Conservation (phyloP, 1,284 basidiomycete species). For the Porodaedalea pini region DNA sequence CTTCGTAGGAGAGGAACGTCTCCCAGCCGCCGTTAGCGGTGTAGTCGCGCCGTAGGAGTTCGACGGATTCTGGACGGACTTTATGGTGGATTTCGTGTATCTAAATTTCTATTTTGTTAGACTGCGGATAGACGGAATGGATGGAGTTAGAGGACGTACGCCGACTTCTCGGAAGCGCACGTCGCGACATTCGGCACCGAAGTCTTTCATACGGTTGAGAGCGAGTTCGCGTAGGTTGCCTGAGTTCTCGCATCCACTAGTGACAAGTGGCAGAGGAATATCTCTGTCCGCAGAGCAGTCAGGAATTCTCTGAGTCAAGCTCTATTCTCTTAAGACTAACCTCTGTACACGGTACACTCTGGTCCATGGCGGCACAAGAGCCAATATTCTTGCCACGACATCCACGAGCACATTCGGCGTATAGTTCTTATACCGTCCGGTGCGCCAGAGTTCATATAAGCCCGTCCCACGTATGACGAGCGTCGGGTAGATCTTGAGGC, state of each 20-base stretch:
- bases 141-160: constrained; percentile 46
- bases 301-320: constrained; percentile 17
- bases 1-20: constrained; percentile 98
- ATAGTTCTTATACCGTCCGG: constrained; percentile 98
- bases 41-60: constrained; percentile 96
- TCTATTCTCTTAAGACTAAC: constrained; percentile 37
- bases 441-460: constrained; percentile 94
- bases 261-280: constrained; percentile 92
- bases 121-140: neutral
- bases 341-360: constrained; percentile 96
- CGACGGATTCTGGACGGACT: constrained; percentile 92
- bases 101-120: constrained; percentile 36
- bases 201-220: constrained; percentile 97
- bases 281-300: constrained; percentile 53
- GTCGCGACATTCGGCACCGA: constrained; percentile 96
- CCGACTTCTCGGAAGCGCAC: constrained; percentile 98
- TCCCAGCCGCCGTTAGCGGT: constrained; percentile 98
- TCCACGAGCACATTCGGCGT: constrained; percentile 98
- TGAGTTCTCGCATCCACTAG: constrained; percentile 95
- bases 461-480: constrained; percentile 98
- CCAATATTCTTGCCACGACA: constrained; percentile 93
- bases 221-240: constrained; percentile 97
- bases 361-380: constrained; percentile 98
- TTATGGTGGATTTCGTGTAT: constrained; percentile 99
- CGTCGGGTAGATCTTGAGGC: constrained; percentile 98